phyloP scores from a whole-genome alignment of 1,284 basidiomycete genomes.

The Papiliotrema nemorosa region DNA sequence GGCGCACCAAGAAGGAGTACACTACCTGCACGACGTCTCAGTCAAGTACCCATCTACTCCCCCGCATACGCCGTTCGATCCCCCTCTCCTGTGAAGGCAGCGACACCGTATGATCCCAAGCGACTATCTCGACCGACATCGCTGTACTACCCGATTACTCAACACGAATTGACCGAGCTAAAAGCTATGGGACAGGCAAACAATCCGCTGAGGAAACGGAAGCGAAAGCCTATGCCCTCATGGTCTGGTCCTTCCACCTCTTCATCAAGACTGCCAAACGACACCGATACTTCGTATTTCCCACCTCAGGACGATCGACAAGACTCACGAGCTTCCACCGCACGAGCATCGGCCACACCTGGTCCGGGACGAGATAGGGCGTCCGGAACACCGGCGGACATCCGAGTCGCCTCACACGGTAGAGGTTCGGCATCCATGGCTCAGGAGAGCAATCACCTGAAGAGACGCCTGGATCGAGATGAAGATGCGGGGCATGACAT shows the following conservation, averaged over 20 bases:
- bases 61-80: conserved; percentile 15
- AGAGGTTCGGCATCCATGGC: conserved; percentile 3
- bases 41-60: conserved; percentile 2
- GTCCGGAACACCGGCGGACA: background rate
- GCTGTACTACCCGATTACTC: conserved; percentile 20
- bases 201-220: conserved; percentile 33
- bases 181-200: conserved; percentile 19
- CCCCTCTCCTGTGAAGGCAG: conserved; percentile 16
- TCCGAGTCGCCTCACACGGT: background rate
- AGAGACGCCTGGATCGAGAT: conserved; percentile 14
- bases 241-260: conserved; percentile 41
- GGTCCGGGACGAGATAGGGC: conserved; percentile 13
- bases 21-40: conserved; percentile 1
- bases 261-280: conserved; percentile 17
- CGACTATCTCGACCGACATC: conserved; percentile 19
- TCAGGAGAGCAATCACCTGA: conserved; percentile 10
- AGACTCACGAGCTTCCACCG: conserved; percentile 7
- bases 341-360: conserved; percentile 18
- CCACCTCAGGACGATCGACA: conserved; percentile 13
- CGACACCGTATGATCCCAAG: conserved; percentile 28
- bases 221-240: conserved; percentile 22
- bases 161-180: conserved; percentile 29
- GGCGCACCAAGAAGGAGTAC: background rate
- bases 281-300: conserved; percentile 31
- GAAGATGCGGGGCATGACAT: conserved; percentile 17